Conservation (phyloP, 2,329 filamentous ascomycete species). For the Ceratocystis variospora region DNA sequence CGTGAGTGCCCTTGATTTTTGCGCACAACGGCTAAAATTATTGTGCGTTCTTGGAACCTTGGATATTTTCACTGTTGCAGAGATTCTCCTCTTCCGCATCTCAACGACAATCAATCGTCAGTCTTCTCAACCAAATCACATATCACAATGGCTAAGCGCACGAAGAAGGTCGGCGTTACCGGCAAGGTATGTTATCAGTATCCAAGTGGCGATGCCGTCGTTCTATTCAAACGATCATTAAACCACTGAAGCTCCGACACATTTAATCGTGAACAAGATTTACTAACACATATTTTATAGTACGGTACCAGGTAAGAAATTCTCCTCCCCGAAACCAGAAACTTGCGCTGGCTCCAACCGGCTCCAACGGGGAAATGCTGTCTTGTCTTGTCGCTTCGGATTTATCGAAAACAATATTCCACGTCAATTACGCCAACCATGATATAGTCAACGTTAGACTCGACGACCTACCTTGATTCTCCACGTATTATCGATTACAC, state of each 20-base stretch:
- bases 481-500: neutral
- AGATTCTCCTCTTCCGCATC: constrained; percentile 19
- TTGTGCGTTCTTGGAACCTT: constrained; percentile 16
- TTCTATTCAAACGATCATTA: neutral
- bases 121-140: constrained; percentile 23
- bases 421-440: neutral
- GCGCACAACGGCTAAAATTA: constrained; percentile 19
- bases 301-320: constrained; percentile 79
- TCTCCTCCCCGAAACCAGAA: constrained; percentile 7
- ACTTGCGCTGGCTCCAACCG: neutral
- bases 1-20: constrained; percentile 18
- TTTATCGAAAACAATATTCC: neutral
- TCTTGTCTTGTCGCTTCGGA: neutral
- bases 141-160: constrained; percentile 84
- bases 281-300: constrained; percentile 39
- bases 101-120: constrained; percentile 21
- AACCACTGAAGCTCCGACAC: constrained; percentile 1
- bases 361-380: neutral
- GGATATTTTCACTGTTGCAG: constrained; percentile 18
- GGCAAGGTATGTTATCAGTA: constrained; percentile 31
- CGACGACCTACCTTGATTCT: neutral
- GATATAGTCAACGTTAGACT: neutral
- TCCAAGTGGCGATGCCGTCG: constrained; percentile 1
- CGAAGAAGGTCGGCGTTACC: constrained; percentile 96
- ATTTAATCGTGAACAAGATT: neutral